Evolutionary conservation across 148 eudicot genomes (phyloP), one percentile per base, ranked within the genome.

Genomic region (Tetragonia tetragonoides): DNA sequence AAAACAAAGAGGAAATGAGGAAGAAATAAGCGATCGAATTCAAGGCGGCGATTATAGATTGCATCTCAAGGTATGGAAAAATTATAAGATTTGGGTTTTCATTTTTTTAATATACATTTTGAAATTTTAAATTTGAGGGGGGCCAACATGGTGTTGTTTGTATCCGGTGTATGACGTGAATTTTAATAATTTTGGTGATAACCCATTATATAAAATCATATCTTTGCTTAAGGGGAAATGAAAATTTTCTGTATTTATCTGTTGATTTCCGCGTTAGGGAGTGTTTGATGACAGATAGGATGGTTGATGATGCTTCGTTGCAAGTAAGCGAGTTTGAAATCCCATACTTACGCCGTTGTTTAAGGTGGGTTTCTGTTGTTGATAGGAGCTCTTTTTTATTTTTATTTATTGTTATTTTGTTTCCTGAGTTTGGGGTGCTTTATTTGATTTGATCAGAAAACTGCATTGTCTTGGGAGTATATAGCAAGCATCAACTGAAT

Each of bases 231-330:
- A 39, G 24, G 15, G 56, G 24, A 28, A 37, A 24, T 44, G 34
- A 2, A 69, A 39, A 47, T 51, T 51, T 53, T 70, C 54, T 61
- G 18, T 40, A 3, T 42, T 18, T n/a, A 24, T 64, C 10, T 53
- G 12, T 38, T 14, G 44, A 24, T 66, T 73, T 68, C 74, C 41
- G 77, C 51, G 76, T 81, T 41, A 20, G 10, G 59, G 18, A 75
- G 49, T 81, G 70, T 51, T 44, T 53, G 76, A 28, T 75, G 75
- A 75, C 70, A 81, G 83, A 54, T 76, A 42, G 76, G 62, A 71
- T 54, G 59, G 74, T 63, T 28, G 28, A 75, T 63, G 67, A 63
- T 56, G 49, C 17, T 28, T 80, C 69, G 75, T 75, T 75, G 67
- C 56, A 75, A 75, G 75, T 68, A 62, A 75, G n/a, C 72, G 83